phyloP scores from a whole-genome alignment of 2,329 filamentous ascomycete species.

The Phoma sp. region DNA sequence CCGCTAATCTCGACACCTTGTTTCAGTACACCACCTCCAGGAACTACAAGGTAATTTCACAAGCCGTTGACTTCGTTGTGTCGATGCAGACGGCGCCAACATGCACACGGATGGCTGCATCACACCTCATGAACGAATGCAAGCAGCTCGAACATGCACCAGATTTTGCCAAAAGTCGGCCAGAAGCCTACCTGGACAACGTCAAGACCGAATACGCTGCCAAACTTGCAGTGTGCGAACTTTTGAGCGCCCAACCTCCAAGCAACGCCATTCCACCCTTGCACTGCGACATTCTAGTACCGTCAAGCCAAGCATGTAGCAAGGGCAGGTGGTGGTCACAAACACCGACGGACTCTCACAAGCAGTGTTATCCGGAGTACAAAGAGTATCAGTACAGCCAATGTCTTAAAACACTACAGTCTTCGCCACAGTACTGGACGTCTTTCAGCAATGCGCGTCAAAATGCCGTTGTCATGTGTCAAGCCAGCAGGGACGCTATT shows the following conservation, averaged over 20 bases:
- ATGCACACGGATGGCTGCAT: conserved; percentile 62
- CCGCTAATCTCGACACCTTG: conserved; percentile 26
- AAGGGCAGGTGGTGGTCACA: conserved; percentile 36
- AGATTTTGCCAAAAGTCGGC: conserved; percentile 33
- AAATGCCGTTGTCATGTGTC: conserved; percentile 68
- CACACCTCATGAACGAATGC: conserved; percentile 62
- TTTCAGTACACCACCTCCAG: conserved; percentile 33
- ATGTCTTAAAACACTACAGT: conserved; percentile 63
- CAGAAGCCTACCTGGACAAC: conserved; percentile 43
- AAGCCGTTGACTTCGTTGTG: conserved; percentile 33
- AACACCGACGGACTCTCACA: conserved; percentile 20
- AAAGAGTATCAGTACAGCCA: conserved; percentile 51
- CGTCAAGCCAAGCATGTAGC: conserved; percentile 44
- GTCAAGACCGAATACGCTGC: conserved; percentile 66
- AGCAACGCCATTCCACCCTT: conserved; percentile 57
- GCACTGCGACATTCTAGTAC: conserved; percentile 60
- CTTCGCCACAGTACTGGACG: conserved; percentile 66
- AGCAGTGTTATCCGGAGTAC: conserved; percentile 45
- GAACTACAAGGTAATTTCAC: conserved; percentile 32
- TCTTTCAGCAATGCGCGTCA: conserved; percentile 70
- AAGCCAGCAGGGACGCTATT: conserved; percentile 64
- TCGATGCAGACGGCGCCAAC: conserved; percentile 41
- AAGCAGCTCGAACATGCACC: conserved; percentile 53
- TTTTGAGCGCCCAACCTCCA: conserved; percentile 55
- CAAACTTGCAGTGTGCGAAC: conserved; percentile 69